These are phyloP conservation scores for Cubamyces lactineus DNA, from an alignment of 768 basidiomycete genomes.

Conservation along the genomic window DNA sequence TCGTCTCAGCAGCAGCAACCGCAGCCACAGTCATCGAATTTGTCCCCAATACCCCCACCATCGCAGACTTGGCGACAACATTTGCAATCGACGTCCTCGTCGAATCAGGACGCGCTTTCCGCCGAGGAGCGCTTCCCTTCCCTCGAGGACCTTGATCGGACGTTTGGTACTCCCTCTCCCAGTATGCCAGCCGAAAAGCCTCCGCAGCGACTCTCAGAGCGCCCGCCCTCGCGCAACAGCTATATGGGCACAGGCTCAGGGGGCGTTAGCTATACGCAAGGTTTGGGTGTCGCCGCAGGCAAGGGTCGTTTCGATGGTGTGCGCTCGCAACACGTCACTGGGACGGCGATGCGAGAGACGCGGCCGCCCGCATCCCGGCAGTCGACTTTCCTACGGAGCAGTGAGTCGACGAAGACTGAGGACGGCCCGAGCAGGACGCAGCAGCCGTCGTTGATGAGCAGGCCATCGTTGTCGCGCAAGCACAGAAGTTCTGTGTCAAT, in stretches of 20 bases:
- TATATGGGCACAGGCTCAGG: slow-evolving; percentile 11
- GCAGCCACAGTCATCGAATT: slow-evolving; percentile 21
- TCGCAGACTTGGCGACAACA: slow-evolving; percentile 24
- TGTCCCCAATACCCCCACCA: slow-evolving; percentile 16
- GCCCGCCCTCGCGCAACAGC: slow-evolving; percentile 23
- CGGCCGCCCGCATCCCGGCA: slow-evolving; percentile 13
- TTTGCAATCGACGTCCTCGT: slow-evolving; percentile 6
- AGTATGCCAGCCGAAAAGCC: slow-evolving; percentile 1
- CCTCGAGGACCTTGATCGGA: slow-evolving; percentile 78
- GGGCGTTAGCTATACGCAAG: slow-evolving; percentile 4
- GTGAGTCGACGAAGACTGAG: slow-evolving; percentile 17
- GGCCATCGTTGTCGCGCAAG: slow-evolving; percentile 51
- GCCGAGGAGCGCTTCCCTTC: slow-evolving; percentile 85
- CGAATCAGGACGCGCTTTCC: slow-evolving; percentile 42
- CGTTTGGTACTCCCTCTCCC: slow-evolving; percentile 40
- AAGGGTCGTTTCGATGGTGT: slow-evolving; percentile 41
- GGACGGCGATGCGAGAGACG: slow-evolving; percentile 51
- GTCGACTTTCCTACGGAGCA: slow-evolving; percentile 15
- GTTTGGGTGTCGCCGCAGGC: slow-evolving; percentile 7
- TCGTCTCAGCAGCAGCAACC: slow-evolving; percentile 23
- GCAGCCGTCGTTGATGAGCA: slow-evolving; percentile 34
- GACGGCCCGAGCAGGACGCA: slow-evolving; percentile 18
- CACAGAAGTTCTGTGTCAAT: slow-evolving; percentile 53
- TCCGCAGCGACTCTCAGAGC: slow-evolving; percentile 14
- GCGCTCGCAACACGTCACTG: slow-evolving; percentile 61